These are phyloP conservation scores for Cephalotrichum gorgonifer DNA, from an alignment of 2,329 filamentous ascomycete genomes.

Conservation along the genomic window DNA sequence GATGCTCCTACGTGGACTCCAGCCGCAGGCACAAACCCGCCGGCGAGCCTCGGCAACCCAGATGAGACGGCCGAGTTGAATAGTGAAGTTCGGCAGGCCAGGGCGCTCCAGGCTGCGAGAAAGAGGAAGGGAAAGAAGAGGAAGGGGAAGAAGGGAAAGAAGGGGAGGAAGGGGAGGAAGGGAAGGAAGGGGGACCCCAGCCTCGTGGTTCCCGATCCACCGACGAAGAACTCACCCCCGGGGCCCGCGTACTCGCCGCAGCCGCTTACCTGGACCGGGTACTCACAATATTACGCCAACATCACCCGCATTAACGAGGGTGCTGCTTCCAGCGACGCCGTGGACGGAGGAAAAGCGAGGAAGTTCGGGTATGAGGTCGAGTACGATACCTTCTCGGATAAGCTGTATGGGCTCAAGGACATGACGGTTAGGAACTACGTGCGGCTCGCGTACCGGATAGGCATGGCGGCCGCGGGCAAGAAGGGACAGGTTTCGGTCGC, in stretches of 20 bases:
- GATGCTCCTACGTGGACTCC: slow-evolving; percentile 32
- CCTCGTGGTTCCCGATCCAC: slow-evolving; percentile 58
- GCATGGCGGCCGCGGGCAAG: slow-evolving; percentile 25
- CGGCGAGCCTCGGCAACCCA: neutral
- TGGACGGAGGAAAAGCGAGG: slow-evolving; percentile 44
- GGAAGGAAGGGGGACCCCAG: slow-evolving; percentile 42
- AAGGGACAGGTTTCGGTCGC: slow-evolving; percentile 1
- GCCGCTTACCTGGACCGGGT: slow-evolving; percentile 65
- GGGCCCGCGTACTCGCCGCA: slow-evolving; percentile 89
- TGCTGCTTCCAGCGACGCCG: slow-evolving; percentile 28
- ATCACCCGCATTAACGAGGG: slow-evolving; percentile 76
- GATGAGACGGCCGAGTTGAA: slow-evolving; percentile 2
- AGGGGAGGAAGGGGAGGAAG: slow-evolving; percentile 29
- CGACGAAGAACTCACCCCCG: slow-evolving; percentile 61
- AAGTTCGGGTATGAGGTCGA: slow-evolving; percentile 70
- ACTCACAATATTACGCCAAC: slow-evolving; percentile 89
- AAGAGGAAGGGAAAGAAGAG: slow-evolving; percentile 19
- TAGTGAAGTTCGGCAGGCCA: slow-evolving; percentile 13
- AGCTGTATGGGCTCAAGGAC: slow-evolving; percentile 65
- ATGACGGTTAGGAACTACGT: slow-evolving; percentile 77
- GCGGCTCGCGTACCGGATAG: slow-evolving; percentile 70
- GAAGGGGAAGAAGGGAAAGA: slow-evolving; percentile 26
- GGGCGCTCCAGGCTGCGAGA: neutral
- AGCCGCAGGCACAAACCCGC: neutral
- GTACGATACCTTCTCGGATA: slow-evolving; percentile 74